Evolutionary conservation across 2,329 filamentous ascomycete genomes (phyloP), one percentile per base, ranked within the genome.

Genomic region (Pseudogymnoascus sp.): DNA sequence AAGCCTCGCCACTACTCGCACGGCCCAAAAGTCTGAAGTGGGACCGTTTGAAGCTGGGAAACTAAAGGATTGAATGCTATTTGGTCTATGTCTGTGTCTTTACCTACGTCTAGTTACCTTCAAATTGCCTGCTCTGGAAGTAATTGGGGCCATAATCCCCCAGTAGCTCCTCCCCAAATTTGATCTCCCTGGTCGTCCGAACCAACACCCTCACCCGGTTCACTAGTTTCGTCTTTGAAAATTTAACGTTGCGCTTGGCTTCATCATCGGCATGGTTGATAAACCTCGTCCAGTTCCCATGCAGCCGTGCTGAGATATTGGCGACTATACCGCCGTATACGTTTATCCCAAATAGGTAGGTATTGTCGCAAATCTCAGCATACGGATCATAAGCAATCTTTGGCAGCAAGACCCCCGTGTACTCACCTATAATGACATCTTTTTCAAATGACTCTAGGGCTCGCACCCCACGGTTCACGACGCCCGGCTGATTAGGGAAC

Each of bases 231-330:
- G n/a, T 29, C 2, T n/a, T 13, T 19, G 16, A 16, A 35, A 56
- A 56, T 19, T 21, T 1, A 13, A 56, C 50, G 16, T 56, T 56
- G 29, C 33, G 29, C 50, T 56, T 56, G 24, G 5, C n/a, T 56
- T 33, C 6, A 33, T 56, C 50, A 4, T 35, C 29, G 7, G 50
- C 33, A 56, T 56, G 50, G 16, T 56, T 56, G 50, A 56, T 56
- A 56, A 56, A 56, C 29, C 50, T 56, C n/a, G 50, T 56, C 50
- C 50, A 56, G 50, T 56, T 56, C 29, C 50, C 50, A 56, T 19
- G 7, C 16, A 56, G 26, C 29, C 50, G 50, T 6, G 50, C 29
- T n/a, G 50, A 33, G 50, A 56, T 35, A 21, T 13, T 3, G 29
- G 50, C 29, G 29, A 56, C 6, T 33, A 11, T 11, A 19, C 6